Evolutionary conservation across 2,329 filamentous ascomycete genomes (phyloP).

Genomic region (Claviceps paspali): DNA sequence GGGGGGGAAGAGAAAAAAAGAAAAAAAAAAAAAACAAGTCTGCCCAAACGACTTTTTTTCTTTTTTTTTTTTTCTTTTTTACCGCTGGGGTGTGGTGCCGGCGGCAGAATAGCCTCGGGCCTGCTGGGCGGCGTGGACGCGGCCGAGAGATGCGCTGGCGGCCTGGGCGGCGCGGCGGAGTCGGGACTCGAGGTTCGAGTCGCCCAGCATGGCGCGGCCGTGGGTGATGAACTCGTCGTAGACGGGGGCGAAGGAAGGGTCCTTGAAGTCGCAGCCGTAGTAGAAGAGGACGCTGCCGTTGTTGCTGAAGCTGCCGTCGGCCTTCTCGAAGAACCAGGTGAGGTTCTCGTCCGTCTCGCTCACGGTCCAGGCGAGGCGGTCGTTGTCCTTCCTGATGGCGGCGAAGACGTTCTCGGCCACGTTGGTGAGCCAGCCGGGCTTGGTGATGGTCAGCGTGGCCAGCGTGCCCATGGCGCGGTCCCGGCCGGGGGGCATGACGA

Average conservation of each 20-base stretch:
- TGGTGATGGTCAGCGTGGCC: constrained; percentile 83
- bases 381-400: constrained; percentile 84
- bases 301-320: constrained; percentile 76
- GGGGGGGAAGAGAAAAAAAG: too few species aligned
- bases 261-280: constrained; percentile 73
- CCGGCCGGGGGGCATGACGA: constrained; percentile 62
- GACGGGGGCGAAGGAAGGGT: constrained; percentile 60
- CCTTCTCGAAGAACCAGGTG: constrained; percentile 96
- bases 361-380: constrained; percentile 90
- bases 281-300: constrained; percentile 89
- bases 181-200: constrained; percentile 77
- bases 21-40: too few species aligned
- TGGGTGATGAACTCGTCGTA: constrained; percentile 76
- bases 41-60: too few species aligned
- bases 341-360: constrained; percentile 92
- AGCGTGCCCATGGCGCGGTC: constrained; percentile 62
- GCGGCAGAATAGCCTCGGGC: constrained; percentile 10
- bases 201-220: constrained; percentile 73
- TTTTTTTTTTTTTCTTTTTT: too few species aligned
- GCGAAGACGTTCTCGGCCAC: constrained; percentile 91
- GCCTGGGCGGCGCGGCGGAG: constrained; percentile 63
- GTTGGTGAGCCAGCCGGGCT: constrained; percentile 87
- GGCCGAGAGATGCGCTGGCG: constrained; percentile 36
- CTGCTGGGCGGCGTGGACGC: constrained; percentile 11
- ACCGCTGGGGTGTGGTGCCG: too few species aligned